Conservation (phyloP, 2,329 filamentous ascomycete genomes). For the Cytospora piceicola region DNA sequence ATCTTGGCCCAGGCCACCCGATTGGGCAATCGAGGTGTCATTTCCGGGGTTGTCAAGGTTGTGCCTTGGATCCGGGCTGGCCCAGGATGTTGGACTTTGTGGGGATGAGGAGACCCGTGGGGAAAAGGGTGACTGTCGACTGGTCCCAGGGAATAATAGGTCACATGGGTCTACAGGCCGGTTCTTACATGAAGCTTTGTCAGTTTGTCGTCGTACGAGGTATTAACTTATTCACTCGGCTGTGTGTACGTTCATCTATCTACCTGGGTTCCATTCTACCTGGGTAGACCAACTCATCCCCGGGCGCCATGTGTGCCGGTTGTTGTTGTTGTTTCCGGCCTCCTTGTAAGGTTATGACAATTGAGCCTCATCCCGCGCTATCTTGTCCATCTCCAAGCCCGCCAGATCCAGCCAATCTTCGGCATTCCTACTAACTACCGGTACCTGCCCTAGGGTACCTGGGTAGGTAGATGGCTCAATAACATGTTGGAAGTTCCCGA, state of each 20-base stretch:
- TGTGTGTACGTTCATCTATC: no score
- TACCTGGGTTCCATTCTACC: no score
- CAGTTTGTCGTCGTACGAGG: background rate
- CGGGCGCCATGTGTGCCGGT: background rate
- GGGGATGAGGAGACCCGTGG: conserved; percentile 17
- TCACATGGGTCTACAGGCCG: background rate
- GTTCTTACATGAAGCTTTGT: background rate
- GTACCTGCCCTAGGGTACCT: no score
- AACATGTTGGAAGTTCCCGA: background rate
- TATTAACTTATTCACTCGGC: no score
- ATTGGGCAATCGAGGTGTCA: background rate
- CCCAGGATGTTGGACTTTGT: background rate
- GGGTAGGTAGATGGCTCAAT: conserved; percentile 1
- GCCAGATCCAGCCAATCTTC: background rate
- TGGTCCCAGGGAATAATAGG: background rate
- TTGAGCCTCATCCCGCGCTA: conserved; percentile 1
- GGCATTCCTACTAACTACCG: background rate
- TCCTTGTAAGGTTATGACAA: background rate
- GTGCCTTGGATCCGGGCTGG: background rate
- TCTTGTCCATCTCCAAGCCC: background rate
- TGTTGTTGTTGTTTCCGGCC: background rate
- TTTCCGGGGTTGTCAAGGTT: background rate
- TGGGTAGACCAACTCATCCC: no score
- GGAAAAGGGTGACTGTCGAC: conserved; percentile 20
- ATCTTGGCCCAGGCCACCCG: background rate